Evolutionary conservation across 2,329 filamentous ascomycete genomes (phyloP), one percentile per base, ranked within the genome.

Genomic region (Xylariaceae sp.): DNA sequence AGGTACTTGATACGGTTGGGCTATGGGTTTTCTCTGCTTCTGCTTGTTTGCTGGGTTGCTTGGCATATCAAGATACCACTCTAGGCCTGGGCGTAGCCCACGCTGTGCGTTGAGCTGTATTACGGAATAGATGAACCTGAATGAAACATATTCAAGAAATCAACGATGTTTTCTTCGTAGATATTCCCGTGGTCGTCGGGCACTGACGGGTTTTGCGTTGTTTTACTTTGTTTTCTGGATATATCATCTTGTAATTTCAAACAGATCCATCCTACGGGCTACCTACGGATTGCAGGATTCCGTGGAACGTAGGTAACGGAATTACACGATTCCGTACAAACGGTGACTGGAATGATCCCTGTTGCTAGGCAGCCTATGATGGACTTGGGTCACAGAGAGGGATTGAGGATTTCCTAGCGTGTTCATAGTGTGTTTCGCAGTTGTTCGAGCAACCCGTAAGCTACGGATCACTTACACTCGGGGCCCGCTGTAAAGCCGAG

Each of bases 51-150:
- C 23, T 30, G 23, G 35, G 56, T 49, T 57, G 11, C 45, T 34
- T 37, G 53, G 59, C 62, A 59, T 54, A 58, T 56, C 49, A 42
- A 53, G 56, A 63, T 63, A 63, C 61, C 56, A 61, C 18, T 52
- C 44, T 35, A 10, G 53, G 50, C 53, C 15, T 7, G 37, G 23
- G 53, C 23, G 59, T 55, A 44, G 35, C 11, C 37, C 8, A 42
- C 37, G 49, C 13, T 37, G 4, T 44, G 37, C 5, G 55, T 6
- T 37, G 15, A 48, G 11, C 30, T 58, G 50, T 30, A 18, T 18
- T 18, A 30, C 23, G 23, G 23, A 30, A 30, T 30, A 30, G 23
- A 30, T 30, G 23, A 30, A 5, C 23, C 23, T 30, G 23, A 30
- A 30, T 30, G 23, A 30, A 30, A 30, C 23, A 30, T 30, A 30